Base-by-base conservation (phyloP, 441 rosid species). In the Metrosideros polymorpha region DNA sequence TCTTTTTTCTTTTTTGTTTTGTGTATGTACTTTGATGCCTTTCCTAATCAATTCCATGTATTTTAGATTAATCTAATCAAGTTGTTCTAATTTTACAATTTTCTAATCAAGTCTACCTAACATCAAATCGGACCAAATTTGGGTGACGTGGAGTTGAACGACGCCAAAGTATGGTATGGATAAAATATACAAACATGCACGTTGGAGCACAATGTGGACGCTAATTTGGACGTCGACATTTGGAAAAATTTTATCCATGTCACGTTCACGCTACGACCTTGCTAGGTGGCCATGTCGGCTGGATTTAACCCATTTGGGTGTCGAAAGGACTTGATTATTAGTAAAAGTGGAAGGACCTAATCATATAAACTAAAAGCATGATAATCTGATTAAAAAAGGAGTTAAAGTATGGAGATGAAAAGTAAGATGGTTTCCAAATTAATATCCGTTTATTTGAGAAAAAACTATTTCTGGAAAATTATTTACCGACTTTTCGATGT, bases 221-320 rank as follows among this genome's bases (percentile, higher is more conserved):
- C n/a, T n/a, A n/a, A n/a, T n/a, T n/a, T n/a, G n/a, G 22, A 30
- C 10, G 8, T 61, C 19, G 1, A 61, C 12, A 29, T 30, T n/a
- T 15, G 15, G 0, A 24, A 61, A 29, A 61, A 29, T 1, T 0
- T 15, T 7, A n/a, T 18, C n/a, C 5, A 59, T 0, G 0, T 59
- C 66, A 13, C 9, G 4, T 3, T 29, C 1, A 15, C 4, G 6
- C 18, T 61, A 7, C 8, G 1, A 0, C 30, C 1, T 61, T 1
- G 2, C 22, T 30, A 0, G 1, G 3, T 0, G 1, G 17, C 7
- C 71, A 30, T 61, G 19, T 14, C n/a, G n/a, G n/a, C n/a, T n/a
- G n/a, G n/a, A n/a, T n/a, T n/a, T n/a, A n/a, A n/a, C n/a, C n/a
- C n/a, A n/a, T n/a, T n/a, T n/a, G n/a, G n/a, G n/a, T 30, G 24